Evolutionary conservation across 1,284 basidiomycete species (phyloP).

Genomic region (Ustilago sp.): DNA sequence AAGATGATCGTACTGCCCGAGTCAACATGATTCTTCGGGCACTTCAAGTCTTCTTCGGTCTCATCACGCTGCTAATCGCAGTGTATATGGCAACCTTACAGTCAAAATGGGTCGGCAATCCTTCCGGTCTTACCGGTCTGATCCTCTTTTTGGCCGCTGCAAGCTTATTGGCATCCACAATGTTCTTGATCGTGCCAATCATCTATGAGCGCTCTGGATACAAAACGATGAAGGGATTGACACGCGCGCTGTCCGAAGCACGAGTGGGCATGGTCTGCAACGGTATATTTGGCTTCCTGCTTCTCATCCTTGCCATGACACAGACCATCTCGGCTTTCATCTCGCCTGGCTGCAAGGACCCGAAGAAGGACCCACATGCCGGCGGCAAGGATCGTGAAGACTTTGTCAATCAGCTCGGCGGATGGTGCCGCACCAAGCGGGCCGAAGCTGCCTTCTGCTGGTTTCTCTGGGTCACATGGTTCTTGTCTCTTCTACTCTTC

Average conservation of each 20-base stretch:
- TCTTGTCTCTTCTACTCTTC: slow-evolving; percentile 56
- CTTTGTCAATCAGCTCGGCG: slow-evolving; percentile 50
- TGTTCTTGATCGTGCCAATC: slow-evolving; percentile 57
- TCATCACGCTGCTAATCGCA: slow-evolving; percentile 53
- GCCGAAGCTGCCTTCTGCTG: slow-evolving; percentile 62
- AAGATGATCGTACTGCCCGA: slow-evolving; percentile 37
- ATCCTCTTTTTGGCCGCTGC: slow-evolving; percentile 51
- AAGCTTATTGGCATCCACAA: slow-evolving; percentile 42
- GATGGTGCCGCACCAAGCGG: slow-evolving; percentile 62
- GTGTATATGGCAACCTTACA: slow-evolving; percentile 60
- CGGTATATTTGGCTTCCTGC: slow-evolving; percentile 49
- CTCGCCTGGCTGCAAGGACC: slow-evolving; percentile 60
- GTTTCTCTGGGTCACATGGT: slow-evolving; percentile 57
- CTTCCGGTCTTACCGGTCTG: slow-evolving; percentile 61
- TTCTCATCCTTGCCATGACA: slow-evolving; percentile 53
- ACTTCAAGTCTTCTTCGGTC: slow-evolving; percentile 48
- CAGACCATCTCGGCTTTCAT: slow-evolving; percentile 63
- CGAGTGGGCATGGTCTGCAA: slow-evolving; percentile 60
- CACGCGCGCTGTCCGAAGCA: slow-evolving; percentile 53
- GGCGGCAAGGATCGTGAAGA: slow-evolving; percentile 46
- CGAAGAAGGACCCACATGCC: slow-evolving; percentile 57
- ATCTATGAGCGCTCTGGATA: slow-evolving; percentile 51
- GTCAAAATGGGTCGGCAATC: slow-evolving; percentile 54
- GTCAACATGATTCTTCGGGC: slow-evolving; percentile 47
- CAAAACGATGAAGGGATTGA: slow-evolving; percentile 42